A percentile compares a stretch with the other conserved stretches of the same genome.
These are phyloP conservation scores for Schizochytrium sp. DNA, from an alignment of 108 stramenopile species.

Conservation along the genomic window DNA sequence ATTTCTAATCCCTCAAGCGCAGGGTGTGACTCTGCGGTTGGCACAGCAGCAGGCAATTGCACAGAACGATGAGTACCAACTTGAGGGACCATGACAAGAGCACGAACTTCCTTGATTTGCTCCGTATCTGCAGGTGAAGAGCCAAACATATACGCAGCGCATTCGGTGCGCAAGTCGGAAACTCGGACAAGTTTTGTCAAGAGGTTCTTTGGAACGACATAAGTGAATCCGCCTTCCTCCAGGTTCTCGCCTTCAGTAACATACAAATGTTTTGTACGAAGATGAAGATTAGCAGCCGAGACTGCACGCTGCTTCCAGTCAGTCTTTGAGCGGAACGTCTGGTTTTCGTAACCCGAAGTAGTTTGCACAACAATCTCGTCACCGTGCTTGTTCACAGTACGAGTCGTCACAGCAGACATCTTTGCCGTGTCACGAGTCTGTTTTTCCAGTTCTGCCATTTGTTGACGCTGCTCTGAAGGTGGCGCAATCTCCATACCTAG, in stretches of 20 bases:
- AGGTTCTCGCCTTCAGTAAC: slow-evolving; percentile 94
- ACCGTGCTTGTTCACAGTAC: slow-evolving; percentile 97
- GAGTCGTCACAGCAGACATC: slow-evolving; percentile 95
- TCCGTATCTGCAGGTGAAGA: slow-evolving; percentile 94
- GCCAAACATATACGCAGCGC: slow-evolving; percentile 97
- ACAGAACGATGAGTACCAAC: slow-evolving; percentile 96
- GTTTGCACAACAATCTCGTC: slow-evolving; percentile 99
- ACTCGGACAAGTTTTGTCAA: slow-evolving; percentile 95
- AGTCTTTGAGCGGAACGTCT: slow-evolving; percentile 96
- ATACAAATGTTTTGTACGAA: slow-evolving; percentile 98
- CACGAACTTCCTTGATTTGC: slow-evolving; percentile 95
- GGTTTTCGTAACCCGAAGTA: slow-evolving; percentile 95
- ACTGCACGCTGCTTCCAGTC: slow-evolving; percentile 99
- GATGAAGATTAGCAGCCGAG: slow-evolving; percentile 96
- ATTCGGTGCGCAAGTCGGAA: slow-evolving; percentile 94
- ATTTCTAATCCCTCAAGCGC: slow-evolving; percentile 93
- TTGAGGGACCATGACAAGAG: slow-evolving; percentile 97
- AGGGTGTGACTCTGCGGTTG: slow-evolving; percentile 80
- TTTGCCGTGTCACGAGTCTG: slow-evolving; percentile 95
- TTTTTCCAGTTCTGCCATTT: slow-evolving; percentile 99
- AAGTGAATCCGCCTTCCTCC: slow-evolving; percentile 92
- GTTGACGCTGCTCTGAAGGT: slow-evolving; percentile 97
- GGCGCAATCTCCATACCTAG: slow-evolving; percentile 99
- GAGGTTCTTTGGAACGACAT: slow-evolving; percentile 98
- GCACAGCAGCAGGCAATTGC: slow-evolving; percentile 90